Conservation (phyloP, 2,329 filamentous ascomycete species). For the Pseudopithomyces chartarum region DNA sequence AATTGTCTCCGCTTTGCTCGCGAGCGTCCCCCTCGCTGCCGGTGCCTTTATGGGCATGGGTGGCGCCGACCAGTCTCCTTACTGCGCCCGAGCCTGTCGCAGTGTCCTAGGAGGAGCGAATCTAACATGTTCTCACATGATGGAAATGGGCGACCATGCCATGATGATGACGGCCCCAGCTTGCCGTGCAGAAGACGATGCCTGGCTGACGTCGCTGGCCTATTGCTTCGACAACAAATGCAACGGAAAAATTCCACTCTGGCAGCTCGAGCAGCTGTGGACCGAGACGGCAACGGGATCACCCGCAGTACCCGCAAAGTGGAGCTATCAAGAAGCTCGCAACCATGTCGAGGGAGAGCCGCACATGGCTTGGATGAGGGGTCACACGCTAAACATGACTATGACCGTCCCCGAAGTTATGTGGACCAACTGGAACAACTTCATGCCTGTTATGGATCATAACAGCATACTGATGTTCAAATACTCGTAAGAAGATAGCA, state of each 20-base stretch:
- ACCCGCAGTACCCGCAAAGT: conserved; percentile 13
- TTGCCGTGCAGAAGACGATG: conserved; percentile 22
- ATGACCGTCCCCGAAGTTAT: background rate
- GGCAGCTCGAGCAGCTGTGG: conserved; percentile 24
- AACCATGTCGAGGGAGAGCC: background rate
- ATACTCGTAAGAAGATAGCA: background rate
- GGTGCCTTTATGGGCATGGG: too few relatives aligned
- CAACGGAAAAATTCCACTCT: conserved; percentile 10
- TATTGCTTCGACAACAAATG: conserved; percentile 30
- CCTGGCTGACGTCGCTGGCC: conserved; percentile 29
- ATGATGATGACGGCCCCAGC: conserved; percentile 19
- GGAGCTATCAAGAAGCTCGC: conserved; percentile 18
- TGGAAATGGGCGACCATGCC: background rate
- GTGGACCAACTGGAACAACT: background rate
- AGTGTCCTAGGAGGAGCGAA: too few relatives aligned
- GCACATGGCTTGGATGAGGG: background rate
- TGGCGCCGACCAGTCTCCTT: too few relatives aligned
- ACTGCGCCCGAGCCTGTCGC: too few relatives aligned
- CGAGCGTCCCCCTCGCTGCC: too few relatives aligned
- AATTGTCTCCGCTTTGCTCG: too few relatives aligned
- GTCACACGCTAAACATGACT: background rate
- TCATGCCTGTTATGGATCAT: background rate
- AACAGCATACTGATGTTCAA: background rate
- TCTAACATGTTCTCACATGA: background rate
- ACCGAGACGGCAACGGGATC: conserved; percentile 11